Percentiles rank a stretch among this genome's conserved stretches.
phyloP scores from a whole-genome alignment of 768 basidiomycete genomes.

The Lentinula sp. region DNA sequence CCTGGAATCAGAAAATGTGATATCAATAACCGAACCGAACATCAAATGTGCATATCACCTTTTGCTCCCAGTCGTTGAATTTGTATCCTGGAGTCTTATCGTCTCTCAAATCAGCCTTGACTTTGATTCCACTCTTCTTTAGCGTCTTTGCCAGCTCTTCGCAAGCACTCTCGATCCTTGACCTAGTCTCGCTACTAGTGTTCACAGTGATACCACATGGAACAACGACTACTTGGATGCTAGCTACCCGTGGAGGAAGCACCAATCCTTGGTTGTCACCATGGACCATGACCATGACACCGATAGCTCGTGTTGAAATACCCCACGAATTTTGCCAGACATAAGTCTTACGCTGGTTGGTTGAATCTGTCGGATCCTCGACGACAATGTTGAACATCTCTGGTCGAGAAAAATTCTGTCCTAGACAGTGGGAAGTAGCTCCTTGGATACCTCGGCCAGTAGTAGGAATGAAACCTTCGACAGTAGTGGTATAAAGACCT shows the following conservation, averaged over 20 bases:
- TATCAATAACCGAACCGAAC: not conserved
- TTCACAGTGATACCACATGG: constrained; percentile 94
- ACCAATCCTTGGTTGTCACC: constrained; percentile 97
- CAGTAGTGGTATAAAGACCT: constrained; percentile 94
- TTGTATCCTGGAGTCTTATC: constrained; percentile 98
- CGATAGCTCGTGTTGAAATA: constrained; percentile 90
- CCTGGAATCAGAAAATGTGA: constrained; percentile 37
- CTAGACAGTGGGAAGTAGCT: constrained; percentile 96
- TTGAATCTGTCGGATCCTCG: constrained; percentile 82
- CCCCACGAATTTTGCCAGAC: constrained; percentile 99
- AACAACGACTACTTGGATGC: constrained; percentile 83
- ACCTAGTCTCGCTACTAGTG: constrained; percentile 61
- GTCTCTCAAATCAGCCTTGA: constrained; percentile 88
- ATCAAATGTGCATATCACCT: constrained; percentile 42
- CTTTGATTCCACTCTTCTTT: constrained; percentile 68
- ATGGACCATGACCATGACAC: constrained; percentile 99
- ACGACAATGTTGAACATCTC: constrained; percentile 99
- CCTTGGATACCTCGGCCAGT: constrained; percentile 97
- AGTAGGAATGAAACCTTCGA: constrained; percentile 97
- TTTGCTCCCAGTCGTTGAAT: constrained; percentile 99
- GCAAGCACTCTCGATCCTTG: constrained; percentile 70
- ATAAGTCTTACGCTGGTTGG: constrained; percentile 61
- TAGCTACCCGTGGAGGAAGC: constrained; percentile 95
- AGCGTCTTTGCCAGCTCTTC: constrained; percentile 71
- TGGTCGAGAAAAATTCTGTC: constrained; percentile 94